Base-by-base conservation (phyloP, 495 filamentous ascomycete genomes). In the Aspergillus mulundensis region DNA sequence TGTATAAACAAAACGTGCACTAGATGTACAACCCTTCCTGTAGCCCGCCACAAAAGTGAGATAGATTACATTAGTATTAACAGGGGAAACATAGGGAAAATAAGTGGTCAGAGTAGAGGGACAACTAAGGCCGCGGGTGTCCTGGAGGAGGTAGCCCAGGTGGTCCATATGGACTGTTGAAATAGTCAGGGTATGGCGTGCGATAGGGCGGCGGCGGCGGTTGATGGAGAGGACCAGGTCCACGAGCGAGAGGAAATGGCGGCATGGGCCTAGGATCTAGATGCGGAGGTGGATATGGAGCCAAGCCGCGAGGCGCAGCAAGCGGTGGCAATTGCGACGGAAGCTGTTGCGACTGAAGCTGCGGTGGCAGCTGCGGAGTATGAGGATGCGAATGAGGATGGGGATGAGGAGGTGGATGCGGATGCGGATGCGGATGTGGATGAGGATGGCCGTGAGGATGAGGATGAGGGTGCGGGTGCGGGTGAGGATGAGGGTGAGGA, bases 101-200 rank as follows among this genome's bases (percentile, higher is more conserved):
- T 18, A 18, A 16, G 12, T 40, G 45, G 14, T n/a, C 24, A 16
- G 21, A 28, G 25, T 28, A 28, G 8, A 3, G 7, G 41, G 23
- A 20, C 42, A 10, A 65, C 11, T 45, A 46, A 50, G 59, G 62
- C 50, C 62, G 60, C 7, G 57, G 36, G 28, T 59, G 60, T n/a
- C 55, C 58, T 46, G 62, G 59, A 50, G 54, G 61, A 54, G 59
- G 62, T 20, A 64, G 12, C 15, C 45, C 49, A 16, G 58, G 25
- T 4, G 57, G 54, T 20, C 57, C 58, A 36, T 65, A 68, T 6
- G 55, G 56, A 14, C 56, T 56, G 47, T 57, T 36, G 32, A 36
- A 68, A 39, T 56, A 57, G 5, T 67, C 64, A 0, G 65, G 60
- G 32, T 68, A 68, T 20, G 65, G 65, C 2, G 65, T 64, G 25